phyloP scores from a whole-genome alignment of 148 eudicot species.

The Camellia granthamiana region DNA sequence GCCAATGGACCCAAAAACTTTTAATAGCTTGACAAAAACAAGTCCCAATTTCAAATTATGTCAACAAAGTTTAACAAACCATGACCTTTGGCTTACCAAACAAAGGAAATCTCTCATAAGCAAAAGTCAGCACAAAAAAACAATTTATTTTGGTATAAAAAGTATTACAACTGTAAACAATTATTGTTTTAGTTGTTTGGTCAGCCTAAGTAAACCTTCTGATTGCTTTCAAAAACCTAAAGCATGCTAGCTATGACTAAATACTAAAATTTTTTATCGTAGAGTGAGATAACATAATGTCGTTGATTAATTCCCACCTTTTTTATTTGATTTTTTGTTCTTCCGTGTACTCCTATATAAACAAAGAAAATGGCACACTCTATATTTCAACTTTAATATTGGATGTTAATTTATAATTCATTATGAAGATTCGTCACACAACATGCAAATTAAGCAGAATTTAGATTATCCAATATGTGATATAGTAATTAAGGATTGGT shows the following conservation, averaged over 20 bases:
- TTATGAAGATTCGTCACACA: no score
- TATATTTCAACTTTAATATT: no score
- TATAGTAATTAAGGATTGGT: no score
- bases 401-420: no score
- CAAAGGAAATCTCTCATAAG: constrained; percentile 1
- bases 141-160: not conserved
- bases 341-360: no score
- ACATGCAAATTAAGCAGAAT: no score
- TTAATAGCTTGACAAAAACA: constrained; percentile 21
- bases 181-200: constrained; percentile 4
- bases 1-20: constrained; percentile 13
- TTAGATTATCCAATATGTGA: no score
- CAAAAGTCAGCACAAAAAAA: constrained; percentile 15
- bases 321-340: no score
- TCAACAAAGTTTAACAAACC: constrained; percentile 34
- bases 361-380: no score
- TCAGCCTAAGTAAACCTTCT: not conserved
- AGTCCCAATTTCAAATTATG: constrained; percentile 17
- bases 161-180: constrained; percentile 16
- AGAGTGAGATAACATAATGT: not conserved
- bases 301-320: no score
- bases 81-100: constrained; percentile 23
- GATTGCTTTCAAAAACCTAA: not conserved
- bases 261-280: no score
- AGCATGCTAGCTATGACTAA: not conserved